These are phyloP conservation scores for Dioscorea alata DNA, from an alignment of 106 monocot species.

Conservation along the genomic window DNA sequence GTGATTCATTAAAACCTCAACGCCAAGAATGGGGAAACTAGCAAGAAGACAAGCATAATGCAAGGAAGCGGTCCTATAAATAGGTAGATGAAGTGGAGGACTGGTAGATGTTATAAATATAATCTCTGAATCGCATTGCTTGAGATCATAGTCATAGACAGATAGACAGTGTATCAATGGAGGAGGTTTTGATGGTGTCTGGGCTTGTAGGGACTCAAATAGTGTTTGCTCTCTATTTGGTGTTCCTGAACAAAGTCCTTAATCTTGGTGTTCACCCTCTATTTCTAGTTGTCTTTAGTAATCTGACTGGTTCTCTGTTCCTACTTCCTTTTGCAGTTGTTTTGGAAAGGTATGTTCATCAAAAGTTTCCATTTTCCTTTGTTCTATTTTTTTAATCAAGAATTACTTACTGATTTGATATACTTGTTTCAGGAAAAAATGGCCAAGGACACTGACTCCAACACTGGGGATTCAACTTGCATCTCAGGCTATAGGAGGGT, in stretches of 20 bases:
- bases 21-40: too few relatives aligned
- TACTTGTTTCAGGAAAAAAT: constrained; percentile 49
- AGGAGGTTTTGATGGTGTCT: constrained; percentile 21
- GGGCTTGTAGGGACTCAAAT: constrained; percentile 38
- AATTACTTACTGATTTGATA: neutral
- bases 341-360: constrained; percentile 32
- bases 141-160: neutral
- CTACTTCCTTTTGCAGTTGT: constrained; percentile 48
- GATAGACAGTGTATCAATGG: neutral
- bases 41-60: too few relatives aligned
- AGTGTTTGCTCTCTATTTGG: constrained; percentile 15
- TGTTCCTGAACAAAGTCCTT: constrained; percentile 27
- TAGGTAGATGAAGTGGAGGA: too few relatives aligned
- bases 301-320: constrained; percentile 16
- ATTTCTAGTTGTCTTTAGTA: constrained; percentile 23
- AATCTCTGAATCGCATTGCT: too few relatives aligned
- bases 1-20: too few relatives aligned
- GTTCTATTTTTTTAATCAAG: neutral
- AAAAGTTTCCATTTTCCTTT: neutral
- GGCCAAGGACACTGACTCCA: constrained; percentile 30
- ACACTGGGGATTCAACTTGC: constrained; percentile 27
- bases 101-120: neutral
- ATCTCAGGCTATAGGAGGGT: constrained; percentile 39
- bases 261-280: constrained; percentile 29
- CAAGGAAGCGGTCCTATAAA: too few relatives aligned